Evolutionary conservation across 1,284 basidiomycete species (phyloP).

Genomic region (Sporisorium graminicola): DNA sequence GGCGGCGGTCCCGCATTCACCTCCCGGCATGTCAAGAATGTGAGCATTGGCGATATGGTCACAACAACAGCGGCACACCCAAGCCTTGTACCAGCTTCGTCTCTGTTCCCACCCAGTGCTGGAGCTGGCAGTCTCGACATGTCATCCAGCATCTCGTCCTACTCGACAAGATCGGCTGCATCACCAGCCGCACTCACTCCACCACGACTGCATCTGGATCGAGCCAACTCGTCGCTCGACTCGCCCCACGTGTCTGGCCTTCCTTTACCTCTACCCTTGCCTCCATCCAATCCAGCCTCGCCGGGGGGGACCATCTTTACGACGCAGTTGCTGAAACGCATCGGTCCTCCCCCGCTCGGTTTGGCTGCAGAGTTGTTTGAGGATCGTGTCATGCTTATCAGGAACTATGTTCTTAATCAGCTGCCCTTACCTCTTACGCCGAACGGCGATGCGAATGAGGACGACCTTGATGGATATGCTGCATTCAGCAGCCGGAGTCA

Average conservation of each 20-base stretch:
- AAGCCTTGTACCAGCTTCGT: not conserved
- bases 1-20: not conserved
- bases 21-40: not conserved
- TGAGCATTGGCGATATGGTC: not conserved
- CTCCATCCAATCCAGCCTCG: not conserved
- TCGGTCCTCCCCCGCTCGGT: slow-evolving; percentile 38
- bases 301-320: slow-evolving; percentile 7
- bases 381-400: slow-evolving; percentile 16
- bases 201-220: not conserved
- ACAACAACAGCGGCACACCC: not conserved
- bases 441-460: not conserved
- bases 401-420: slow-evolving; percentile 19
- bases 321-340: slow-evolving; percentile 27
- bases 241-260: slow-evolving; percentile 19
- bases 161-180: not conserved
- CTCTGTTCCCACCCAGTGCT: not conserved
- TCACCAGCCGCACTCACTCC: not conserved
- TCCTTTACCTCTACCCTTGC: not conserved
- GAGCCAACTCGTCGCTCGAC: not conserved
- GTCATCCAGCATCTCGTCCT: not conserved
- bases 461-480: too few species aligned
- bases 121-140: not conserved
- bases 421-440: not conserved
- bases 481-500: too few species aligned
- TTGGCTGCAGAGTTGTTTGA: slow-evolving; percentile 12